Base-by-base conservation (phyloP, 2,329 filamentous ascomycete species). In the Pleurostoma richardsiae region DNA sequence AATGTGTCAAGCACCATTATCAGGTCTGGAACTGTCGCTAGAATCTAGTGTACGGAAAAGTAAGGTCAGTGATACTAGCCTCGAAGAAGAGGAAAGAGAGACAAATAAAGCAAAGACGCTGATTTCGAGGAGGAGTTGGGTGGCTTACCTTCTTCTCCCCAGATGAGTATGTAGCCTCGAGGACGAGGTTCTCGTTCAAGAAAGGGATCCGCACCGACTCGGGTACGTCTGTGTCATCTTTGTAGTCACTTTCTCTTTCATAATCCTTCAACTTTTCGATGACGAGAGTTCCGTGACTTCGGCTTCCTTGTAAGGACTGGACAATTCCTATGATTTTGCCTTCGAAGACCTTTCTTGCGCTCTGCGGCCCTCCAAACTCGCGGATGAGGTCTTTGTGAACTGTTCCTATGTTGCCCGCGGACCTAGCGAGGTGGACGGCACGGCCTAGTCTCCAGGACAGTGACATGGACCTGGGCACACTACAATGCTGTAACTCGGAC, bases 261-360 rank as follows among this genome's bases (percentile, higher is more conserved):
- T 56, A 53, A 8, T 49, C 49, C 11, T 56, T 54, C 19, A 58
- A 54, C 6, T 49, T 51, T 6, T 54, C 56, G 33, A 61, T 56
- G 39, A 59, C 52, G 6, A 61, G 46, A 31, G 64, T 43, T 6
- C 76, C 75, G 49, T 76, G 72, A 3, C 71, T 68, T 52, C 77
- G 71, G 4, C 76, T 74, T 56, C 72, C 72, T 54, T 67, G 68
- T 11, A 79, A 55, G 8, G 67, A 60, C 36, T 74, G 61, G 54
- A 79, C 74, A 1, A 79, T 74, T 6, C 66, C 67, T 11, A 73
- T 63, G 48, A 79, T 77, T 59, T 80, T 80, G 27, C 76, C 76
- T 41, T 70, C 63, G 60, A 73, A 78, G 7, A 79, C 57, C 33
- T 77, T 65, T 50, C 67, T 71, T 1, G 73, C 75, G 3, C 67